Percentiles rank a stretch among this genome's conserved stretches.
Evolutionary conservation across 768 basidiomycete species (phyloP).

Genomic region (Lactifluus piperatus): DNA sequence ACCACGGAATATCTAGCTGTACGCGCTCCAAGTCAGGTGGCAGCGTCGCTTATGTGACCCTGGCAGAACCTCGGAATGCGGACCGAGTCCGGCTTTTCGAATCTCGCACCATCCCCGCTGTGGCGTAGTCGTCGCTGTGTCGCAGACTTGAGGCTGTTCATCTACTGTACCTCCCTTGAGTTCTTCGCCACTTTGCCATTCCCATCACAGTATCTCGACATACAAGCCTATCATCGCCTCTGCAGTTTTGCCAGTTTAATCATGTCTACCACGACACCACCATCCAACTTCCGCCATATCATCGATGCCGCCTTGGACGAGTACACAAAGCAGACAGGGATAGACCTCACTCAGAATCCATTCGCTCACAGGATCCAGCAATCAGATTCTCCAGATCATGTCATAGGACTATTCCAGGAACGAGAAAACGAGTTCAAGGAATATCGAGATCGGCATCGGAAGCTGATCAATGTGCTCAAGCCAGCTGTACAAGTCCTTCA

Average conservation of each 20-base stretch:
- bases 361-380: background rate
- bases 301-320: background rate
- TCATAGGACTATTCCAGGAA: background rate
- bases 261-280: background rate
- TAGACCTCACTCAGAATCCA: background rate
- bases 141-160: no score
- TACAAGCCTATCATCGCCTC: background rate
- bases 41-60: no score
- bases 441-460: conserved; percentile 4
- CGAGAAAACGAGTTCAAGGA: conserved; percentile 2
- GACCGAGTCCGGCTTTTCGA: no score
- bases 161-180: no score
- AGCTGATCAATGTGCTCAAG: background rate
- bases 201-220: no score
- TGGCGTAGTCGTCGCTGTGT: no score
- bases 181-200: no score
- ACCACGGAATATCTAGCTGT: no score
- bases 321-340: conserved; percentile 3
- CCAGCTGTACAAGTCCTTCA: conserved; percentile 1
- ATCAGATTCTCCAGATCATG: background rate
- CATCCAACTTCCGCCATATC: background rate
- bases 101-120: no score
- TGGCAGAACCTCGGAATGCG: no score
- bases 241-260: background rate
- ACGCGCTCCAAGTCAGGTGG: no score